phyloP scores from a whole-genome alignment of 176 grass and related monocot species.

The Oryza australiensis region DNA sequence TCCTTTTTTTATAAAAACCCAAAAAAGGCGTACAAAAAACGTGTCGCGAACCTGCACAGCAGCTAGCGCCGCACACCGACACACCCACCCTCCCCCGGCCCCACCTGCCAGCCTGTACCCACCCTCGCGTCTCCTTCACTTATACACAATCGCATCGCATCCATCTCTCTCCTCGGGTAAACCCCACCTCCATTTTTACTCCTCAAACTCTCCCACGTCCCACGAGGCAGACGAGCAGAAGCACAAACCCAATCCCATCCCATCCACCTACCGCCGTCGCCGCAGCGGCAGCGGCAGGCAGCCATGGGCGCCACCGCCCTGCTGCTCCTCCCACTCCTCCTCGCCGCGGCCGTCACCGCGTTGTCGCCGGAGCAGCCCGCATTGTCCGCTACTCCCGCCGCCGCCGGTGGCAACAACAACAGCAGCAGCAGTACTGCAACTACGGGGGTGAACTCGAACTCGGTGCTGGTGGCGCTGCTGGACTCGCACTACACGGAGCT shows the following conservation, averaged over 20 bases:
- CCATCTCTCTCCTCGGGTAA: neutral
- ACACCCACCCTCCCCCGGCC: neutral
- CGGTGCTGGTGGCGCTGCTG: constrained; percentile 68
- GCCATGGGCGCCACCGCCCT: constrained; percentile 32
- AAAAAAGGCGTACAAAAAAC: neutral
- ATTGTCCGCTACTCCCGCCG: neutral
- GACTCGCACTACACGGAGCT: constrained; percentile 85
- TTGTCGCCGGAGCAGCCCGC: neutral
- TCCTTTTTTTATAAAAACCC: no score
- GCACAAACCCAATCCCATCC: neutral
- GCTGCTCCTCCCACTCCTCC: neutral
- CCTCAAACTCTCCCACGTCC: constrained; percentile 1
- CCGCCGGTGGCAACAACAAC: neutral
- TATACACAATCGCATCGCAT: constrained; percentile 2
- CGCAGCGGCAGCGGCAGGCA: neutral
- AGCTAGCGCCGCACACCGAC: constrained; percentile 7
- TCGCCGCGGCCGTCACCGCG: neutral
- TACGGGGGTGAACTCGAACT: constrained; percentile 70
- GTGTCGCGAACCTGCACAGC: neutral
- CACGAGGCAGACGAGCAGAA: neutral
- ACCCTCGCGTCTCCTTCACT: constrained; percentile 21
- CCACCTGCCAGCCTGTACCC: constrained; percentile 27
- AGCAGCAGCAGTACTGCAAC: neutral
- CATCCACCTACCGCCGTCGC: neutral
- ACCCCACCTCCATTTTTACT: neutral